Percentiles rank a stretch among this genome's conserved stretches.
Conservation (phyloP, 495 filamentous ascomycete genomes). For the Xylaria scruposa region DNA sequence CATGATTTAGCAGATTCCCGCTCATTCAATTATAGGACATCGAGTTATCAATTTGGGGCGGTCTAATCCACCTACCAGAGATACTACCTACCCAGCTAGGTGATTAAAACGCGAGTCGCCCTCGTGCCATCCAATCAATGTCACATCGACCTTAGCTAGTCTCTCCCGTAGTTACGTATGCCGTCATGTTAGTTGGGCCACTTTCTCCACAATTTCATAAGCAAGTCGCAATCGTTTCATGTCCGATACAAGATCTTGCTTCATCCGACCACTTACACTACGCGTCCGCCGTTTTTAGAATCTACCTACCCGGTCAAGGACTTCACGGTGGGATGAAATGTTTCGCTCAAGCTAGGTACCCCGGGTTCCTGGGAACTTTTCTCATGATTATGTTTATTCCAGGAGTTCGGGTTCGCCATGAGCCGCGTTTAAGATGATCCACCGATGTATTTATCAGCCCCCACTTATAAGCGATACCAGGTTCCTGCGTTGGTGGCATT, state of each 20-base stretch:
- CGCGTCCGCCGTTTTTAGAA: background rate
- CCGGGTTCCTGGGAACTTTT: background rate
- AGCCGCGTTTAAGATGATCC: constrained; percentile 13
- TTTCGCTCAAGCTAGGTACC: constrained; percentile 1
- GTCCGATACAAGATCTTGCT: background rate
- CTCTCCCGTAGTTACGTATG: background rate
- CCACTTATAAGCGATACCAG: background rate
- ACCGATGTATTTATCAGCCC: background rate
- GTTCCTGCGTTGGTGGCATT: constrained; percentile 1
- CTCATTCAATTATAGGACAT: background rate
- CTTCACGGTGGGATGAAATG: background rate
- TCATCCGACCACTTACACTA: background rate
- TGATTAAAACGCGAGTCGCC: background rate
- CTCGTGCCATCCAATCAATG: constrained; percentile 11
- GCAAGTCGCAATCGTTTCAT: constrained; percentile 13
- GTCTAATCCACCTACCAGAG: background rate
- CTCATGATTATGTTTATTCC: constrained; percentile 8
- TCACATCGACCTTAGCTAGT: constrained; percentile 11
- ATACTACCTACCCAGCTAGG: constrained; percentile 1
- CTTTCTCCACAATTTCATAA: background rate
- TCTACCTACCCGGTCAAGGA: background rate
- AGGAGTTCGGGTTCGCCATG: constrained; percentile 1
- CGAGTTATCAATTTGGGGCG: background rate
- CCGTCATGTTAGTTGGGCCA: background rate
- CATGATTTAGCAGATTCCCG: background rate